Conservation (phyloP, 768 basidiomycete species). For the Imleria badia region DNA sequence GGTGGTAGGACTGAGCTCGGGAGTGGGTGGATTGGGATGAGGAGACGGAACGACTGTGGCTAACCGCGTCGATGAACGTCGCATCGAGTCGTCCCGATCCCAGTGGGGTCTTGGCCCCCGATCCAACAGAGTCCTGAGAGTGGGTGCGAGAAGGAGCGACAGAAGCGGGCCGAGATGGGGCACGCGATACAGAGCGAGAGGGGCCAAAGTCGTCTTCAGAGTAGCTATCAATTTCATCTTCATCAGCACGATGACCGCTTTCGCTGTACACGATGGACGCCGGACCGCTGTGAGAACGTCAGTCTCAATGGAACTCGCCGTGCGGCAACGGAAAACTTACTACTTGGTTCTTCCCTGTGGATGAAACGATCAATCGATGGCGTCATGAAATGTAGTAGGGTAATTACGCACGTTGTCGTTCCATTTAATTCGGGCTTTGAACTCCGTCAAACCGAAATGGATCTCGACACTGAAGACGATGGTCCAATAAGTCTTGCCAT, state of each 20-base stretch:
- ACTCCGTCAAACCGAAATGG: conserved; percentile 80
- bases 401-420: conserved; percentile 60
- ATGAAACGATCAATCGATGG: conserved; percentile 3
- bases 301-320: neutral
- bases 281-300: conserved; percentile 55
- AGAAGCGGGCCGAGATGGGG: conserved; percentile 43
- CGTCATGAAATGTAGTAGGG: neutral
- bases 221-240: conserved; percentile 65
- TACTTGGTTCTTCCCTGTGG: conserved; percentile 67
- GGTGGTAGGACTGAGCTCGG: conserved; percentile 16
- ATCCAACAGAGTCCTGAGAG: conserved; percentile 44
- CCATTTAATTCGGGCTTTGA: conserved; percentile 82
- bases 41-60: conserved; percentile 27
- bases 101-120: conserved; percentile 33
- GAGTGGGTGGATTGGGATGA: conserved; percentile 19
- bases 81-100: conserved; percentile 28
- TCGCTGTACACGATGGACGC: conserved; percentile 83
- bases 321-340: conserved; percentile 40
- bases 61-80: conserved; percentile 30
- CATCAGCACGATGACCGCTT: conserved; percentile 69
- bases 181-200: conserved; percentile 32
- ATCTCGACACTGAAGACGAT: conserved; percentile 85
- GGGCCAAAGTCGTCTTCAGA: conserved; percentile 60
- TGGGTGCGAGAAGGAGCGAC: conserved; percentile 54
- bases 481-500: conserved; percentile 76